Conservation (phyloP, 352 stramenopile species). For the Globisporangium carolinianum region DNA sequence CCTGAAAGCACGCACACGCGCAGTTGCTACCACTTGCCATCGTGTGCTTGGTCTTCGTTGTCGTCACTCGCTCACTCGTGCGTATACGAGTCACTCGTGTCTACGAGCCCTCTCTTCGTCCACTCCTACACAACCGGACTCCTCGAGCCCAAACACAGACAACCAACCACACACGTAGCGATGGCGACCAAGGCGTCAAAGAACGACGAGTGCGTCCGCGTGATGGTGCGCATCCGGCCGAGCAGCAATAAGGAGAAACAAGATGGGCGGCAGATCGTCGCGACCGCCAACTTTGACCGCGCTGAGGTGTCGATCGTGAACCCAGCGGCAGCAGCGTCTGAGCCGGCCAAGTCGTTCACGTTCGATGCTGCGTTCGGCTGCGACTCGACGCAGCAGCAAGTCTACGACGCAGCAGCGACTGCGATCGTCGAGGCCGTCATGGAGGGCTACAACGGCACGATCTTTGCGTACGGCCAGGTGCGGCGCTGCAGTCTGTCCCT, state of each 20-base stretch:
- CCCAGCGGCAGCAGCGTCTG: slow-evolving; percentile 48
- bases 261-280: slow-evolving; percentile 80
- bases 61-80: too few relatives aligned
- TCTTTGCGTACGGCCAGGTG: slow-evolving; percentile 85
- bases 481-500: slow-evolving; percentile 16
- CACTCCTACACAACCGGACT: too few relatives aligned
- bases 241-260: slow-evolving; percentile 93
- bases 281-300: slow-evolving; percentile 85
- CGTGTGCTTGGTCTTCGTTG: too few relatives aligned
- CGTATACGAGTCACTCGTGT: not conserved
- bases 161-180: not conserved
- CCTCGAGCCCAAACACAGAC: too few relatives aligned
- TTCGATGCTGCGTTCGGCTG: slow-evolving; percentile 95
- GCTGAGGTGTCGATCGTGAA: slow-evolving; percentile 89
- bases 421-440: slow-evolving; percentile 90
- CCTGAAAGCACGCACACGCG: too few relatives aligned
- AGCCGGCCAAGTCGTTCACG: slow-evolving; percentile 93
- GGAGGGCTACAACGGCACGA: slow-evolving; percentile 83
- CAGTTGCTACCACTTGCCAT: too few relatives aligned
- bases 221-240: slow-evolving; percentile 95
- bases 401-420: slow-evolving; percentile 88
- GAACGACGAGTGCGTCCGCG: slow-evolving; percentile 91
- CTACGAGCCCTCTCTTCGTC: too few relatives aligned
- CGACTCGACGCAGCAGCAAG: slow-evolving; percentile 90
- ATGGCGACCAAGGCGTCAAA: slow-evolving; percentile 47